Evolutionary conservation across 345 rosid genomes (phyloP), one percentile per base, ranked within the genome.

Genomic region (Euclidium syriacum): DNA sequence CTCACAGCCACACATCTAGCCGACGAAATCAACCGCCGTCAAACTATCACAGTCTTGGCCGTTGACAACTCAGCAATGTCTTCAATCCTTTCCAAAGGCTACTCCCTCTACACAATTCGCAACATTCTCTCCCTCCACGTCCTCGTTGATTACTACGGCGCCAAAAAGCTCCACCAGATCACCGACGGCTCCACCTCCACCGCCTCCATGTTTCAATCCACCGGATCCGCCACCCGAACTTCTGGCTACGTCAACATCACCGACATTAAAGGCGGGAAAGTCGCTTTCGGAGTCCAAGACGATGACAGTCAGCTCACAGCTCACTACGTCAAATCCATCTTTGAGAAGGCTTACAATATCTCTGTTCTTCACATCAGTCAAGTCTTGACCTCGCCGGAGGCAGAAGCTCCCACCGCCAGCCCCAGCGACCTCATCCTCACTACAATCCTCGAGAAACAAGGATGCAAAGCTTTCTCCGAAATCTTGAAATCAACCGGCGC

Each of bases 111-210:
- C 80, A 84, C 95, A 11, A 46, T 94, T 66, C 87, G 80, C 62
- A 90, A 90, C 77, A 71, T 94, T 30, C 88, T 94, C 40, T 87
- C 99, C 38, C 87, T 85, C 58, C 99, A 94, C 50, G 87, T 94
- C 63, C 81, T 94, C 8, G 81, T 86, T 14, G 97, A 94, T 73
- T 94, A 90, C 85, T 94, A 79, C 55, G 97, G 97, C 17, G 38
- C 96, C 75, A 89, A 79, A 78, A 94, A 94, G 70, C 90, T 94
- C 30, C 97, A 90, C 80, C 97, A 85, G 71, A 81, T 94, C 64
- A 80, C 82, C 7, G 69, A 76, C 47, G 88, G 96, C 40, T 67
- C 88, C 1, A 74, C 96, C 8, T 63, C 85, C 47, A 77, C 91
- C 24, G 78, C 97, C 14, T 81, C 97, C 22, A 78, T 94, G 90